Evolutionary conservation across 1,139 yeast genomes (phyloP), one percentile per base, ranked within the genome.

Genomic region (Debaryomyces udenii): DNA sequence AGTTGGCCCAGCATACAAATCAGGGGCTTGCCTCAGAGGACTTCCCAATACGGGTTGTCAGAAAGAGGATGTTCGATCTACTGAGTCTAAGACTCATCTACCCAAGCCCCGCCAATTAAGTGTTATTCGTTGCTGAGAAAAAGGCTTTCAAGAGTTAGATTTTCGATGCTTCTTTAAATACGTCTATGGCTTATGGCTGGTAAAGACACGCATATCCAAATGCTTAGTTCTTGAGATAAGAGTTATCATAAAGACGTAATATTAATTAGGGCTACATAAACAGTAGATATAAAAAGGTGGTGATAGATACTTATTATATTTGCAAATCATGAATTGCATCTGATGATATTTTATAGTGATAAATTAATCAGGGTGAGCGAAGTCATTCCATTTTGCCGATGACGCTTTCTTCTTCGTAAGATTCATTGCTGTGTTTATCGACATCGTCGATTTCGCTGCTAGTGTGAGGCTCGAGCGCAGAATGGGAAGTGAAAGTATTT

Each of bases 1-100:
- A 26, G 28, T 11, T 26, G 14, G 14, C 14, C 11, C 28, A 11
- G 28, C 28, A 6, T 7, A 23, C 30, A 22, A 14, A 16, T 15
- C 30, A 26, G 37, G 13, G 52, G 56, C 64, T 53, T 56, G 76
- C 77, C 62, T 57, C 65, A 59, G 59, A 52, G 50, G 63, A 62
- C 65, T 63, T 54, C 47, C 74, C 77, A 72, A 61, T 54, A 72
- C 77, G 77, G 74, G 55, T 65, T 62, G 65, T 63, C 65, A 50
- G 51, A 49, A 57, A 55, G 65, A 59, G 64, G 76, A 62, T 70
- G 43, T 67, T 53, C 49, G 69, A 59, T 56, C 59, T 28, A 16
- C 11, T 11, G 30, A 27, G 37, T n/a, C 22, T 5, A 5, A 20
- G 22, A 20, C 26, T 27, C 31, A 14, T 31, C 39, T 29, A n/a